phyloP scores from a whole-genome alignment of 1,284 basidiomycete species.

The Leccinum subrobustum region DNA sequence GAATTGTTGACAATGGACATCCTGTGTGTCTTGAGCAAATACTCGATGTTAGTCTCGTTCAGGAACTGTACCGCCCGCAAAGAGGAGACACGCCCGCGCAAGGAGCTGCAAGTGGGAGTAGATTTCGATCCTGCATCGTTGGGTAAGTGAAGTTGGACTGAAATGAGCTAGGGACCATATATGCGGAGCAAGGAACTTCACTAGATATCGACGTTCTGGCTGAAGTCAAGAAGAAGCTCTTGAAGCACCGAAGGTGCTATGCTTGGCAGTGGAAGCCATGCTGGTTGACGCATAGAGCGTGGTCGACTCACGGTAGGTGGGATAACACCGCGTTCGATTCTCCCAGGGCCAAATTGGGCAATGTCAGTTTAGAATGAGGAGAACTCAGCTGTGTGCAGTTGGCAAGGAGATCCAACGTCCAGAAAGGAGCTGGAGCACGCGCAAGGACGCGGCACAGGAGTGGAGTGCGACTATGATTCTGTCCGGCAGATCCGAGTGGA shows the following conservation, averaged over 20 bases:
- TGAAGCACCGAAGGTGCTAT: conserved; percentile 12
- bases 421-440: conserved; percentile 9
- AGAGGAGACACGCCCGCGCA: conserved; percentile 11
- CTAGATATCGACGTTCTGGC: neutral
- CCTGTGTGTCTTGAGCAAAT: neutral
- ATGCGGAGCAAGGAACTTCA: conserved; percentile 13
- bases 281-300: conserved; percentile 17
- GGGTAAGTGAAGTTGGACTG: conserved; percentile 10
- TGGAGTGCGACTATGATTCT: conserved; percentile 14
- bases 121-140: neutral
- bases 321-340: neutral
- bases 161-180: conserved; percentile 19
- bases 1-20: no score
- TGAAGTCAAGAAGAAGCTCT: conserved; percentile 19
- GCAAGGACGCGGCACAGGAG: conserved; percentile 14
- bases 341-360: conserved; percentile 10
- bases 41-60: neutral
- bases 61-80: neutral
- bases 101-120: conserved; percentile 11
- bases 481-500: neutral
- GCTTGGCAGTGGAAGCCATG: neutral
- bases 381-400: conserved; percentile 7
- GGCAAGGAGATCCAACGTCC: conserved; percentile 10
- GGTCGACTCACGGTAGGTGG: conserved; percentile 14
- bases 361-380: conserved; percentile 22